A percentile compares a stretch with the other conserved stretches of the same genome.
Conservation (phyloP, 108 stramenopile species). For the Skeletonema menzelii region DNA sequence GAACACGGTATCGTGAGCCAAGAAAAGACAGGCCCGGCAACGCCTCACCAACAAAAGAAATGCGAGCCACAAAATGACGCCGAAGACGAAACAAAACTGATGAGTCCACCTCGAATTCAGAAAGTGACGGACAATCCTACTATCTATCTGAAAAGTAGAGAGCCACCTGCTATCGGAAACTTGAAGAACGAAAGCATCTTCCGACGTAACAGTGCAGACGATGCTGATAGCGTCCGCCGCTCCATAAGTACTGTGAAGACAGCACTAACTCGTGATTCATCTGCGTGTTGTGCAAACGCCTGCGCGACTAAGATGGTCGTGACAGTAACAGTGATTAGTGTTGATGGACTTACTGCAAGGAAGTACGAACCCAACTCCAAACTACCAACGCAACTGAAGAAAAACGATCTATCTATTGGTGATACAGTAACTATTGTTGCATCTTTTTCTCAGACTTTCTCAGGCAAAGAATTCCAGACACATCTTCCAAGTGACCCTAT, state of each 20-base stretch:
- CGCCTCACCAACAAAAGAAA: not conserved
- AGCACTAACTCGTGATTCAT: not conserved
- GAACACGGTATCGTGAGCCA: not conserved
- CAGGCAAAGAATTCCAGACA: not conserved
- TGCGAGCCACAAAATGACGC: not conserved
- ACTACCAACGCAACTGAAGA: not conserved
- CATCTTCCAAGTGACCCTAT: not conserved
- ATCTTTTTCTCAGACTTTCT: not conserved
- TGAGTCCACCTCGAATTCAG: not conserved
- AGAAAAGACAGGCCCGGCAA: not conserved
- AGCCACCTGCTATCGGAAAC: not conserved
- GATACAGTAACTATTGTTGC: not conserved
- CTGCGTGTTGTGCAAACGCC: not conserved
- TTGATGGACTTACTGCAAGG: not conserved
- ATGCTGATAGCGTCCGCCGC: not conserved
- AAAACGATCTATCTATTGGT: not conserved
- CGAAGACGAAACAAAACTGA: not conserved
- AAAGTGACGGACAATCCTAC: not conserved
- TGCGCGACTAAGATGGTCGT: not conserved
- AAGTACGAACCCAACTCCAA: not conserved
- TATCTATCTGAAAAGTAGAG: too few species aligned
- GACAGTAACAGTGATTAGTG: not conserved
- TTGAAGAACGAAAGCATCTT: not conserved
- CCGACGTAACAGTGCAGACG: not conserved
- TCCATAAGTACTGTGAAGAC: not conserved